phyloP scores from a whole-genome alignment of 2,329 filamentous ascomycete species.

The Nothophoma quercina region DNA sequence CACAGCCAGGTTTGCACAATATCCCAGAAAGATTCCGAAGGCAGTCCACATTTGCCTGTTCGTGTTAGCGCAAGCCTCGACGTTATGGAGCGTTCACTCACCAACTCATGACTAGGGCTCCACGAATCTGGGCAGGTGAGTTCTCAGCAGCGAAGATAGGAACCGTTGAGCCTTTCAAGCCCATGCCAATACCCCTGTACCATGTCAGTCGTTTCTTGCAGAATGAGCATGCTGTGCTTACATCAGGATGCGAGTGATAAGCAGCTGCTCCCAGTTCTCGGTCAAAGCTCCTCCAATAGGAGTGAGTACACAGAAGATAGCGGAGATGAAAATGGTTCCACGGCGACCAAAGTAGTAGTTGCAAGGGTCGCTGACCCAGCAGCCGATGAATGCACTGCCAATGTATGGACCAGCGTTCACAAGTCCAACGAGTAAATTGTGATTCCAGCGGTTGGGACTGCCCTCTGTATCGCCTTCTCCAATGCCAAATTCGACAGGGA shows the following conservation, averaged over 20 bases:
- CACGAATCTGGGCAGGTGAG: conserved; percentile 55
- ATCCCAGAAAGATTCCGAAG: conserved; percentile 35
- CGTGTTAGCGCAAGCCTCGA: not conserved
- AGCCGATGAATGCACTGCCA: conserved; percentile 37
- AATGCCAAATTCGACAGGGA: conserved; percentile 63
- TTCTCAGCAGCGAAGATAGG: conserved; percentile 58
- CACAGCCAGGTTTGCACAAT: conserved; percentile 46
- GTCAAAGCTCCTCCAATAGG: conserved; percentile 34
- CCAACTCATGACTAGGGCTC: conserved; percentile 58
- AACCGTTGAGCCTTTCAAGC: conserved; percentile 46
- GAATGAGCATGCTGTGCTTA: not conserved
- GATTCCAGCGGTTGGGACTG: conserved; percentile 23
- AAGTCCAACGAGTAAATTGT: conserved; percentile 26
- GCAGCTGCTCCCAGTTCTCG: conserved; percentile 33
- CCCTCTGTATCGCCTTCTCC: conserved; percentile 22
- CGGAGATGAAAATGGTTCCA: conserved; percentile 40
- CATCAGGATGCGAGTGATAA: conserved; percentile 31
- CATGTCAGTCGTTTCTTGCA: not conserved
- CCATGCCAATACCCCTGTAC: conserved; percentile 37
- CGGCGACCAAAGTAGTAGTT: conserved; percentile 39
- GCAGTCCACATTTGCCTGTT: conserved; percentile 53
- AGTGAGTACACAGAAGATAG: conserved; percentile 33
- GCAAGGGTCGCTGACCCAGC: conserved; percentile 38
- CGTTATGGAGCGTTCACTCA: not conserved
- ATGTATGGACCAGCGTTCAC: conserved; percentile 39